These are phyloP conservation scores for Yarrowia bubula DNA, from an alignment of 805 yeast species.

Conservation along the genomic window DNA sequence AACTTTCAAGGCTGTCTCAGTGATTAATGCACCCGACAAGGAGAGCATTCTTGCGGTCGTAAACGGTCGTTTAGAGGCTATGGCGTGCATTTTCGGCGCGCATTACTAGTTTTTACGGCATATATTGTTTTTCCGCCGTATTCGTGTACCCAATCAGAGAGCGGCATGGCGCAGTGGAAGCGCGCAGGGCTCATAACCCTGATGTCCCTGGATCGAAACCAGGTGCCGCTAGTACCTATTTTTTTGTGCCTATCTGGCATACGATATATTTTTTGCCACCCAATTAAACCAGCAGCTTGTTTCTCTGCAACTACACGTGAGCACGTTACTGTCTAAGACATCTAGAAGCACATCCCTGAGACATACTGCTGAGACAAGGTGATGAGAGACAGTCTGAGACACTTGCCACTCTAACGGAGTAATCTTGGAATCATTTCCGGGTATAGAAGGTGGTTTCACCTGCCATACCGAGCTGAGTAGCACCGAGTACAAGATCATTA, in stretches of 20 bases:
- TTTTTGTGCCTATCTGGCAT: not conserved
- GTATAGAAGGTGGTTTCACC: not conserved
- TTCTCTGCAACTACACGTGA: not conserved
- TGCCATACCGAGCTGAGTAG: not conserved
- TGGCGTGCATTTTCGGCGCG: not conserved
- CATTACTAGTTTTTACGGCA: not conserved
- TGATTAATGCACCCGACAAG: not conserved
- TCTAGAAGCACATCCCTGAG: not conserved
- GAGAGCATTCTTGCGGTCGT: not conserved
- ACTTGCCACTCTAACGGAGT: not conserved
- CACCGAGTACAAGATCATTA: no score
- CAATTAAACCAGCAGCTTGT: not conserved
- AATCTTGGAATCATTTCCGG: no score
- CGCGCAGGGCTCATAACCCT: slow-evolving; percentile 97
- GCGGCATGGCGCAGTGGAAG: slow-evolving; percentile 62
- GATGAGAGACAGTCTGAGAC: not conserved
- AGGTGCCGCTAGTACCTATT: slow-evolving; percentile 61
- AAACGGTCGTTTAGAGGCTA: not conserved
- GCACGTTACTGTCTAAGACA: not conserved
- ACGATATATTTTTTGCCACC: slow-evolving; percentile 2
- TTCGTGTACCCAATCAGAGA: slow-evolving; percentile 23
- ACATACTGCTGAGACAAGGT: not conserved
- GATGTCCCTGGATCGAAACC: slow-evolving; percentile 93
- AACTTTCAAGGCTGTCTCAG: not conserved
- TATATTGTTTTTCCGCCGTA: not conserved